Evolutionary conservation across 306 rosid genomes (phyloP), one percentile per base, ranked within the genome.

Genomic region (Senna tora): DNA sequence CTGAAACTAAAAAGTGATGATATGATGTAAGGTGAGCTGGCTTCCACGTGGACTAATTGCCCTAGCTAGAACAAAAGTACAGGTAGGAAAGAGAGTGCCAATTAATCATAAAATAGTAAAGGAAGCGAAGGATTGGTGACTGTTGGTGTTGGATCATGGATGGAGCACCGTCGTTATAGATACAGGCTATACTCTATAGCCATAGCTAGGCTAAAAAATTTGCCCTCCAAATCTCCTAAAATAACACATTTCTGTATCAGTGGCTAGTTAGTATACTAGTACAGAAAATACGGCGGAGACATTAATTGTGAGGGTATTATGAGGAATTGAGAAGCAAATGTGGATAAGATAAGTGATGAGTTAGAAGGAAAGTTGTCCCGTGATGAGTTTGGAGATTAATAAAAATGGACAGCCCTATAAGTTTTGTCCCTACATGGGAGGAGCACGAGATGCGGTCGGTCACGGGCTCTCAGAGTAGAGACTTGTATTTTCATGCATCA

Each of bases 381-480:
- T 81, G 88, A 84, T 63, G 32, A 13, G 14, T 25, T 67, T 52
- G 74, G 42, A 58, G 50, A 59, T 38, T 42, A 60, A 12, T 7
- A 36, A 9, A 58, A 77, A 43, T 15, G 68, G 82, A 65, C 55
- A 72, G 65, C n/a, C 51, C 52, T 59, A 20, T 6, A 59, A 7
- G 10, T 25, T 82, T 84, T 81, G 90, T 85, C 85, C 58, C 20
- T 78, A 67, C 67, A 30, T 75, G 67, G 73, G 68, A 52, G 53
- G 0, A 11, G 43, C 75, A 76, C 73, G 80, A 73, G 84, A 67
- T 60, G 79, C 68, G 87, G 87, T 88, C 88, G 69, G 87, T 91
- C 97, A 91, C 97, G 96, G 97, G 78, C 76, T 64, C 2, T 19
- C 0, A n/a, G 0, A 45, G n/a, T n/a, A n/a, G n/a, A 34, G 76